Evolutionary conservation across 805 yeast species (phyloP), one percentile per base, ranked within the genome.

Genomic region (Scheffersomyces stipitis): DNA sequence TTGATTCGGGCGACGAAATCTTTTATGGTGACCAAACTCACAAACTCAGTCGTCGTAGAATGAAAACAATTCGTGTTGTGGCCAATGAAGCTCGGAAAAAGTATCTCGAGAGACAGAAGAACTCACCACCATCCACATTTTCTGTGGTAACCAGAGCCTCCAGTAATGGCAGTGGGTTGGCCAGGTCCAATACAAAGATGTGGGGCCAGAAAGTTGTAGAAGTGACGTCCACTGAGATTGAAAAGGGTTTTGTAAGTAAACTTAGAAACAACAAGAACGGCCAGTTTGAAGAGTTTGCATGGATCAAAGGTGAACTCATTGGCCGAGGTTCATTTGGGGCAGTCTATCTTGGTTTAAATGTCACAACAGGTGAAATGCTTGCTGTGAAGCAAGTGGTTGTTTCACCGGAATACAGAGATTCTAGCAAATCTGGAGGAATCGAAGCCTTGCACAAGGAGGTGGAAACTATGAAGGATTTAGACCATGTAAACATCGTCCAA

Each of bases 321-420:
- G 99, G 99, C 0, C 80, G 87, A 40, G 99, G 99, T 0, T 90
- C 97, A 1, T 93, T 90, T 69, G 99, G 99, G 7, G 82, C 86
- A 26, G 99, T 93, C 1, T 91, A 75, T 54, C 69, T 93, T 38
- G 97, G 96, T 1, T 72, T 93, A 54, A 93, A 93, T 60, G 90
- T 89, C 13, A 93, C 98, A 1, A 88, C 96, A 0, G 98, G 98
- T 37, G 99, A 93, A 53, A 89, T 93, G 96, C 84, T 93, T 67
- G 99, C 99, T 0, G 99, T 93, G 2, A 93, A 93, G 56, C 99
- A 93, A 61, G 96, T 91, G 2, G 81, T 76, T 28, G 82, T 83
- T 9, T 81, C 86, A 1, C 42, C 51, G 8, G 49, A 49, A 12
- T 44, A 41, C 15, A 44, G 44, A 5, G 38, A 42, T n/a, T 32